Base-by-base conservation (phyloP, 257 asterid species). In the Rhazya stricta region DNA sequence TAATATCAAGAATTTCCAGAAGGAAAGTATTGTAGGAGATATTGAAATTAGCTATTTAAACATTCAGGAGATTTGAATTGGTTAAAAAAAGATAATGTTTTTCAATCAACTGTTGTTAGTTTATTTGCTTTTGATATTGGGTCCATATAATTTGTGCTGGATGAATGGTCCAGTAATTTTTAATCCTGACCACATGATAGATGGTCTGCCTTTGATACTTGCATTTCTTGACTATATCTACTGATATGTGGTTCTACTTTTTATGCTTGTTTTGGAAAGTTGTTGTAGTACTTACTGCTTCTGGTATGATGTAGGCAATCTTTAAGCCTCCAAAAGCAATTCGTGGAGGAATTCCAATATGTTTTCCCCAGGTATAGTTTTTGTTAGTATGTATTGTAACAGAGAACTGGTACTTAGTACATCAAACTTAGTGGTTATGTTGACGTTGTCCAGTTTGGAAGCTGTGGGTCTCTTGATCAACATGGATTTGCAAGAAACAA, bases 261-360 rank as follows among this genome's bases (percentile, higher is more conserved):
- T 68, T 19, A 56, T 53, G 34, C 18, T n/a, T 41, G 34, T 32
- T 23, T 41, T 42, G 29, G 51, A 66, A 25, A 25, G 69, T 27
- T 13, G 34, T 73, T 56, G 29, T 41, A 36, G 25, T 25, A 23
- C 74, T 67, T 74, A 61, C 29, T 25, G 42, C 43, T 58, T 62
- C 75, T 58, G 58, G 57, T 67, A 30, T 77, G 53, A 23, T 81
- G 78, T 77, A 92, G 99, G 94, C 94, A 46, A 85, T 90, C 82
- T 87, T 92, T 37, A 92, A 94, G 86, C 84, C 96, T 79, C 96
- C 96, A 50, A 90, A 89, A 87, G 96, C 90, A 50, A 86, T 90
- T 88, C 85, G 97, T 45, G 99, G 99, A 72, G 99, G 99, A 75
- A 92, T 95, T 54, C 87, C 91, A 4, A 69, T 88, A 77, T 91